phyloP scores from a whole-genome alignment of 768 basidiomycete species.

The Fibroporia radiculosa region DNA sequence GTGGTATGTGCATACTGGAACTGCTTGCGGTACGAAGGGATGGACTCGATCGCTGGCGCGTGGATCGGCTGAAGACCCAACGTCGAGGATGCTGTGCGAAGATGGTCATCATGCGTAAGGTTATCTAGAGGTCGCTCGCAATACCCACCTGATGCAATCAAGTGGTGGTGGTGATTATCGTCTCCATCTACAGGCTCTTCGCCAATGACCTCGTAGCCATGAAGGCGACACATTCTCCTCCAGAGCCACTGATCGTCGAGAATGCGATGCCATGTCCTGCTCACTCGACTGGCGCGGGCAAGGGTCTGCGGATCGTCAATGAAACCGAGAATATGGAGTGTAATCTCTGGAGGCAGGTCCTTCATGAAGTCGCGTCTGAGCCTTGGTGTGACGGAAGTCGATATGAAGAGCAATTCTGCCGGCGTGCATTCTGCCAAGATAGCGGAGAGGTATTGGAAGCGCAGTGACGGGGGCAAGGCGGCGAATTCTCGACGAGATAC shows the following conservation, averaged over 20 bases:
- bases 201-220: too few species aligned
- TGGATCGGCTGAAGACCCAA: constrained; percentile 1
- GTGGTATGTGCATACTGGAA: constrained; percentile 71
- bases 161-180: too few species aligned
- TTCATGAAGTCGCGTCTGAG: constrained; percentile 55
- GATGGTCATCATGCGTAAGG: constrained; percentile 15
- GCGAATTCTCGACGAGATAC: constrained; percentile 26
- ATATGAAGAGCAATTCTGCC: constrained; percentile 59
- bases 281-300: constrained; percentile 61
- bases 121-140: too few species aligned
- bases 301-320: constrained; percentile 72
- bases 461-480: constrained; percentile 30
- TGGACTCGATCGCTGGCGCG: constrained; percentile 2
- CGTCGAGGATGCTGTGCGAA: constrained; percentile 14
- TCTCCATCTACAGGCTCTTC: too few species aligned
- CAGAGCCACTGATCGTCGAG: constrained; percentile 73
- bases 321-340: constrained; percentile 66
- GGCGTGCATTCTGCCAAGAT: constrained; percentile 48
- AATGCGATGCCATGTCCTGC: constrained; percentile 61
- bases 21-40: constrained; percentile 56
- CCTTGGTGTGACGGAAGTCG: constrained; percentile 52
- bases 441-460: constrained; percentile 44
- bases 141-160: too few species aligned
- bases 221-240: constrained; percentile 62
- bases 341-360: constrained; percentile 48